These are phyloP conservation scores for Trypanosoma platydactyli DNA, from an alignment of 208 protist genomes.

Conservation along the genomic window DNA sequence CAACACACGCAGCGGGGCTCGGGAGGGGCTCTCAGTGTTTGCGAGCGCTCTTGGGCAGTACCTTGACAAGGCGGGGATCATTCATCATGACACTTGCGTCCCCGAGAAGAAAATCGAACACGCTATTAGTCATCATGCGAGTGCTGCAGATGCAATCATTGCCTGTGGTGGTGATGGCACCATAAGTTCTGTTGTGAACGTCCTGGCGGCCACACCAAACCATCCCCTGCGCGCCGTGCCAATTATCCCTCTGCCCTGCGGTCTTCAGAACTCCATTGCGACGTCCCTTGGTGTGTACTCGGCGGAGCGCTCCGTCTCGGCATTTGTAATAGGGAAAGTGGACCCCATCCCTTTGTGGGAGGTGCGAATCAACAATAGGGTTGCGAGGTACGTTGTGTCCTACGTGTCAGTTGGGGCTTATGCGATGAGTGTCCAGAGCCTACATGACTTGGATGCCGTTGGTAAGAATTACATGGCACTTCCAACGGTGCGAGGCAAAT, in stretches of 20 bases:
- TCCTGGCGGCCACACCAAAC: slow-evolving; percentile 29
- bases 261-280: slow-evolving; percentile 79
- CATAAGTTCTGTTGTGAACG: slow-evolving; percentile 65
- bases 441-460: slow-evolving; percentile 40
- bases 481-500: slow-evolving; percentile 39
- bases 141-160: slow-evolving; percentile 43
- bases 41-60: slow-evolving; percentile 59
- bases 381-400: slow-evolving; percentile 61
- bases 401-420: slow-evolving; percentile 68
- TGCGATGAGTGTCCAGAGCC: slow-evolving; percentile 49
- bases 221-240: slow-evolving; percentile 28
- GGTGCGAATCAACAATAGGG: slow-evolving; percentile 37
- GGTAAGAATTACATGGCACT: slow-evolving; percentile 66
- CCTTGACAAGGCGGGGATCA: slow-evolving; percentile 63
- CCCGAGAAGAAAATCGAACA: slow-evolving; percentile 44
- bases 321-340: slow-evolving; percentile 53
- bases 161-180: slow-evolving; percentile 82
- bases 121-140: slow-evolving; percentile 24
- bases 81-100: slow-evolving; percentile 59
- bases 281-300: slow-evolving; percentile 61
- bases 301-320: slow-evolving; percentile 62
- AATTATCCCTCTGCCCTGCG: slow-evolving; percentile 68
- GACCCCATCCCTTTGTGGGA: slow-evolving; percentile 71
- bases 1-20: slow-evolving; percentile 72
- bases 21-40: slow-evolving; percentile 45